These are phyloP conservation scores for Salvia sclarea DNA, from an alignment of 305 asterid species.

Conservation along the genomic window DNA sequence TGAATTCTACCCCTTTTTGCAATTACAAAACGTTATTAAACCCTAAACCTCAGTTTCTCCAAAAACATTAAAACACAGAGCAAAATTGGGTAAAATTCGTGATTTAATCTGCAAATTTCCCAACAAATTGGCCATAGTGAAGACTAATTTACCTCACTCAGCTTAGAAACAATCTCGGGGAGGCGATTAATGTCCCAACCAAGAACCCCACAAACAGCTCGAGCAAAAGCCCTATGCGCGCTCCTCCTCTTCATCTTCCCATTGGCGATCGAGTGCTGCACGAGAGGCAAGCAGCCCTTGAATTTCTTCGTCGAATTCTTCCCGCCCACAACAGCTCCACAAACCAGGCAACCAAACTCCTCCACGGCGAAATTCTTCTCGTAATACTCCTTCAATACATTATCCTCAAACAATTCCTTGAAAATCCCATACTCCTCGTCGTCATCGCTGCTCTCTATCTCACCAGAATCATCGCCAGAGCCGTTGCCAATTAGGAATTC, in stretches of 20 bases:
- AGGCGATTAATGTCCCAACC: slow-evolving; percentile 75
- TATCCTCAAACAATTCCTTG: slow-evolving; percentile 52
- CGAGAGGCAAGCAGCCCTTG: slow-evolving; percentile 68
- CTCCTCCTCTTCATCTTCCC: slow-evolving; percentile 55
- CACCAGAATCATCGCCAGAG: slow-evolving; percentile 34
- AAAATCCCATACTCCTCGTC: slow-evolving; percentile 47
- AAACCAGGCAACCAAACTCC: slow-evolving; percentile 68
- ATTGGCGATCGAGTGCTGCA: slow-evolving; percentile 61
- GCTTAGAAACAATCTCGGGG: slow-evolving; percentile 43
- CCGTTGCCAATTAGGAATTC: slow-evolving; percentile 36
- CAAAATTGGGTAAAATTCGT: too few species aligned
- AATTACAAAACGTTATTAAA: too few species aligned
- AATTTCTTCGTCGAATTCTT: slow-evolving; percentile 56
- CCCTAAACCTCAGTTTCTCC: too few species aligned
- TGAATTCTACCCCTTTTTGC: too few species aligned
- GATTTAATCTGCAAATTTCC: too few species aligned
- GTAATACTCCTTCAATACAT: slow-evolving; percentile 51
- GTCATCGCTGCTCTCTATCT: slow-evolving; percentile 28
- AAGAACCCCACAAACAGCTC: slow-evolving; percentile 67
- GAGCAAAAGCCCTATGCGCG: slow-evolving; percentile 68
- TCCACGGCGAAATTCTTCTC: slow-evolving; percentile 51
- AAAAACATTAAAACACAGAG: too few species aligned
- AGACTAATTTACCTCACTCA: slow-evolving; percentile 39
- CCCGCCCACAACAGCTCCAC: slow-evolving; percentile 60
- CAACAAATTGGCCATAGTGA: too few species aligned